Percentiles rank a stretch among this genome's conserved stretches.
Evolutionary conservation across 176 grass and related monocot genomes (phyloP).

Genomic region (Hordeum marinum): DNA sequence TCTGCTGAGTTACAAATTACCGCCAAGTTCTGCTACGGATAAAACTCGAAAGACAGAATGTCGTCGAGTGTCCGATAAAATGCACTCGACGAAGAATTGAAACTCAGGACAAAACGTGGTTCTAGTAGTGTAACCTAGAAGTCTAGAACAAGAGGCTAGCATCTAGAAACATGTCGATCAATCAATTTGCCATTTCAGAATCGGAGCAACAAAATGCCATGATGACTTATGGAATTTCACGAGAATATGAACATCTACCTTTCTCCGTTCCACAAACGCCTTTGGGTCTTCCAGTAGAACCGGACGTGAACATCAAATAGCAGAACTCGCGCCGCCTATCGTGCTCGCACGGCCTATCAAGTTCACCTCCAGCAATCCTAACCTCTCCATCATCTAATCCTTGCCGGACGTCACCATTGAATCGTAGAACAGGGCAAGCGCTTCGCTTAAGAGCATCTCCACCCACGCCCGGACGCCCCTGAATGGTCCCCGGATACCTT

Average conservation of each 20-base stretch:
- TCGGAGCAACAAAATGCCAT: neutral
- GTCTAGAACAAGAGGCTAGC: neutral
- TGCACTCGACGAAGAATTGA: too few species aligned
- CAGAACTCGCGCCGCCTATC: slow-evolving; percentile 37
- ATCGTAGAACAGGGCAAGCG: slow-evolving; percentile 32
- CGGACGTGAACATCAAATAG: slow-evolving; percentile 90
- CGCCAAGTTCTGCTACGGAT: too few species aligned
- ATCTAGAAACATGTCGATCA: neutral
- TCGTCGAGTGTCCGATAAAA: too few species aligned
- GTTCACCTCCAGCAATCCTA: slow-evolving; percentile 13
- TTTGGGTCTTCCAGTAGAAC: slow-evolving; percentile 84
- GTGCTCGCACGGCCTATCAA: slow-evolving; percentile 50
- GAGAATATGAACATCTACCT: slow-evolving; percentile 35
- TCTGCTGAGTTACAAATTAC: too few species aligned
- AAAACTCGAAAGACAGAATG: too few species aligned
- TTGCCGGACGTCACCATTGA: slow-evolving; percentile 8
- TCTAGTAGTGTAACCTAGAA: neutral
- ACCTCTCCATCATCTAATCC: neutral
- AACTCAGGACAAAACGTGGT: too few species aligned
- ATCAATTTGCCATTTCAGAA: neutral
- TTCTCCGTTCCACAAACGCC: slow-evolving; percentile 81
- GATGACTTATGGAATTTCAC: neutral
- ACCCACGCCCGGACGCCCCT: too few species aligned
- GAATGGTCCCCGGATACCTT: too few species aligned
- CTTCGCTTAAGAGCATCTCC: neutral